Evolutionary conservation across 2,329 filamentous ascomycete species (phyloP), one percentile per base, ranked within the genome.

Genomic region (Rhynchosporium graminicola): DNA sequence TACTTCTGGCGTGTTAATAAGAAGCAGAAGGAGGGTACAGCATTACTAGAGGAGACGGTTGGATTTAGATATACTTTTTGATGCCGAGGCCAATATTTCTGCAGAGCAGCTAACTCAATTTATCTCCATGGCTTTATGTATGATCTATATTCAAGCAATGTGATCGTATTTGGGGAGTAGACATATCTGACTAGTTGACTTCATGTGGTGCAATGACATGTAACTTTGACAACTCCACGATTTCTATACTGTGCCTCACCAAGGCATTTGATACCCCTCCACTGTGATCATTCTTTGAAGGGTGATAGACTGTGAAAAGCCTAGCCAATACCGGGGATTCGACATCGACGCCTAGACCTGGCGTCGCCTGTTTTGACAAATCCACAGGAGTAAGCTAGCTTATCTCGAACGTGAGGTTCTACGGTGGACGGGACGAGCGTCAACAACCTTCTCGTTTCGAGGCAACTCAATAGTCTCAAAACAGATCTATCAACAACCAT

Each of bases 1-100:
- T 82, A 82, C 65, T 87, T 87, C 68, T 81, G 79, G 67, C 68
- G 73, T 36, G 76, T 78, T 10, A 88, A 87, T 69, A 73, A 73
- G 60, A 72, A 74, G 60, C 82, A 84, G 70, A 74, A 70, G 9
- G 75, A 70, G 48, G 83, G 82, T 1, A 76, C 77, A 69, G 76
- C 72, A 40, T 59, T 82, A 1, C 76, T 87, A 50, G 84, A 87
- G 69, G 65, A 63, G 43, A 71, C 68, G 7, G 47, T 66, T 7
- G 65, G 63, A 15, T 73, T 73, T 59, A 71, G 65, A 65, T 73
- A 73, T 66, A 71, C 69, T 61, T 74, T 69, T 66, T 73, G 59
- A 67, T 46, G 29, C 20, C 15, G 62, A 31, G 43, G 46, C 40
- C 56, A 38, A 45, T n/a, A 46, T 42, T 20, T 13, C n/a, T 26